These are phyloP conservation scores for Colletotrichum tabaci DNA, from an alignment of 2,329 filamentous ascomycete species.

Conservation along the genomic window DNA sequence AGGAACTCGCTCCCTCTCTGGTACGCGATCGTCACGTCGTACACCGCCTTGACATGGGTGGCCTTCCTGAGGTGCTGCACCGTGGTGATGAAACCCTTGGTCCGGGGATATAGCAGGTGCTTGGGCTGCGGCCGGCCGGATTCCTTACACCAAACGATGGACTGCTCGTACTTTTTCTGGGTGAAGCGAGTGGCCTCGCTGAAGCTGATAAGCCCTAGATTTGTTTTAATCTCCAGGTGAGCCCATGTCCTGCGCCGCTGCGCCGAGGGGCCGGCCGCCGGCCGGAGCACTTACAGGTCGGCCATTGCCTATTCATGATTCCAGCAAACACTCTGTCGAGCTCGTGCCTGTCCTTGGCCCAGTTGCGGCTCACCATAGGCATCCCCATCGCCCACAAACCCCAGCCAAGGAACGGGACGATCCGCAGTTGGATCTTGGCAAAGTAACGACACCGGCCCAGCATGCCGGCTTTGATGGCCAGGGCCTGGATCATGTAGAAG, in stretches of 20 bases:
- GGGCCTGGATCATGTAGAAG: conserved; percentile 75
- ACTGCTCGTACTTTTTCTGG: conserved; percentile 65
- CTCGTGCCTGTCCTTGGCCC: conserved; percentile 70
- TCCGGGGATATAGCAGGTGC: conserved; percentile 73
- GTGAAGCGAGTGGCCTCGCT: conserved; percentile 75
- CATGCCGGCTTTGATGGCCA: conserved; percentile 70
- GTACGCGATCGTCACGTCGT: conserved; percentile 71
- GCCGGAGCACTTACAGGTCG: conserved; percentile 65
- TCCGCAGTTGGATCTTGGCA: conserved; percentile 71
- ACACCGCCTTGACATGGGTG: conserved; percentile 67
- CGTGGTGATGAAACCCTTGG: conserved; percentile 73
- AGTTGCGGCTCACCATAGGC: conserved; percentile 73
- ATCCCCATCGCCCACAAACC: conserved; percentile 76
- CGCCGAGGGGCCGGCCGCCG: conserved; percentile 22
- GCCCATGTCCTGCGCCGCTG: background rate
- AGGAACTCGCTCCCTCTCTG: conserved; percentile 60
- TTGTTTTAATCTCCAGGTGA: conserved; percentile 13
- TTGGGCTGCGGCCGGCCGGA: conserved; percentile 65
- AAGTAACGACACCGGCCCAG: conserved; percentile 74
- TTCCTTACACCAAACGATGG: conserved; percentile 66
- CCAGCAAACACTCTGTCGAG: conserved; percentile 71
- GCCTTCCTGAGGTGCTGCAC: conserved; percentile 68
- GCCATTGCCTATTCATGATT: conserved; percentile 66
- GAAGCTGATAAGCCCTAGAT: conserved; percentile 74
- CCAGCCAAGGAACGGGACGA: conserved; percentile 75